These are phyloP conservation scores for Dictyostelium capitatum DNA, from an alignment of 78 protist species.

Conservation along the genomic window DNA sequence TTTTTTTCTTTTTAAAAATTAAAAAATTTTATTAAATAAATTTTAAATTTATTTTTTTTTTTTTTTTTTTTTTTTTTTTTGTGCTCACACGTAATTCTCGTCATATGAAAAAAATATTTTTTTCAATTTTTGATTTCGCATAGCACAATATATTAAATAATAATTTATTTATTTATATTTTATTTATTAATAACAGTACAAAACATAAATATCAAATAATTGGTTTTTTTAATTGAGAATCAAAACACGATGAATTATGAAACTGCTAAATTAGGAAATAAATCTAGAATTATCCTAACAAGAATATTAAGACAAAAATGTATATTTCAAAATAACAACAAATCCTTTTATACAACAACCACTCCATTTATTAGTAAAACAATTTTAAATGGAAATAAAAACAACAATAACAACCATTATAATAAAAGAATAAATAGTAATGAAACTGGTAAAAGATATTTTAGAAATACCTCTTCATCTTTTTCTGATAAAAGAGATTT, in stretches of 20 bases:
- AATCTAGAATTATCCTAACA: not conserved
- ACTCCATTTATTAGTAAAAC: not conserved
- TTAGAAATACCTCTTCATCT: conserved; percentile 41
- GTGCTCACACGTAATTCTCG: no score
- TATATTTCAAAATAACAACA: not conserved
- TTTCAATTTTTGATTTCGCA: no score
- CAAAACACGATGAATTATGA: not conserved
- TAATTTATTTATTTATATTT: no score
- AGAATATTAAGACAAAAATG: not conserved
- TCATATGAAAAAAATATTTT: no score
- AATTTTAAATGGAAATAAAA: not conserved
- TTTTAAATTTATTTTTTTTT: no score
- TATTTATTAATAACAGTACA: no score
- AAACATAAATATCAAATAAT: no score
- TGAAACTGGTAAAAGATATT: conserved; percentile 9
- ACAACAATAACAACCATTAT: not conserved
- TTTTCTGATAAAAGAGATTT: conserved; percentile 67
- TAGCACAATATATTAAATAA: no score
- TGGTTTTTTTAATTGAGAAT: no score
- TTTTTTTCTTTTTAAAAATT: no score
- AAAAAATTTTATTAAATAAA: no score
- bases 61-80: no score
- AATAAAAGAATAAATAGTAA: not conserved
- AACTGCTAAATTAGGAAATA: not conserved
- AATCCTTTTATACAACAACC: not conserved